Evolutionary conservation across 345 rosid species (phyloP).

Genomic region (Mangifera indica): DNA sequence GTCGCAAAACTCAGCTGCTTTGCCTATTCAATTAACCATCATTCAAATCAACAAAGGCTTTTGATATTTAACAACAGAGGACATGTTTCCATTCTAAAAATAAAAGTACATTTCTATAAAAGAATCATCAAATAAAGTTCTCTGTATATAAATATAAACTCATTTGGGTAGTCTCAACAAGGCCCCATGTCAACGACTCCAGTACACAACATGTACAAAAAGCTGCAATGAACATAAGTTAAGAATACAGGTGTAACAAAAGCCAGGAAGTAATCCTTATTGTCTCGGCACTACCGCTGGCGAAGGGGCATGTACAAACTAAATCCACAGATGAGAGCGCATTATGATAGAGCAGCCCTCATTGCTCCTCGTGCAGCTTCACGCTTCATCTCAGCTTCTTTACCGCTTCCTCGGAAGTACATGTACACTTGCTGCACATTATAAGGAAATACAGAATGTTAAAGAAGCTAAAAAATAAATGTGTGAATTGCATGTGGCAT

Average conservation of each 20-base stretch:
- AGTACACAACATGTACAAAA: slow-evolving; percentile 16
- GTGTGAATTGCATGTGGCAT: neutral
- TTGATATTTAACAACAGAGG: too few species aligned
- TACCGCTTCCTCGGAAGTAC: slow-evolving; percentile 79
- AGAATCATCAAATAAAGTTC: neutral
- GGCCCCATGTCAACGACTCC: neutral
- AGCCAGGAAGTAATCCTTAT: neutral
- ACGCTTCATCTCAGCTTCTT: slow-evolving; percentile 57
- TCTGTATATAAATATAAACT: slow-evolving; percentile 9
- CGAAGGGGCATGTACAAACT: slow-evolving; percentile 15
- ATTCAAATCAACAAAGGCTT: too few species aligned
- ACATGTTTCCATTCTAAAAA: too few species aligned
- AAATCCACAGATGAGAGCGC: slow-evolving; percentile 11
- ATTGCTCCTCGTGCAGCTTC: slow-evolving; percentile 57
- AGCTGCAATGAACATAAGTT: neutral
- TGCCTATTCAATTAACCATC: too few species aligned
- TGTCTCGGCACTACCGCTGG: neutral
- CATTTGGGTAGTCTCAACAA: slow-evolving; percentile 3
- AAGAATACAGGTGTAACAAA: slow-evolving; percentile 9
- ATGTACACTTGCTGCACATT: slow-evolving; percentile 70
- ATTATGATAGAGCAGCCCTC: slow-evolving; percentile 58
- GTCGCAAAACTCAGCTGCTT: too few species aligned
- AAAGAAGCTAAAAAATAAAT: neutral
- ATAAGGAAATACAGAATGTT: neutral
- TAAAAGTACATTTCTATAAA: neutral